Base-by-base conservation (phyloP, 768 basidiomycete species). In the Leucosporidium creatinivorum region DNA sequence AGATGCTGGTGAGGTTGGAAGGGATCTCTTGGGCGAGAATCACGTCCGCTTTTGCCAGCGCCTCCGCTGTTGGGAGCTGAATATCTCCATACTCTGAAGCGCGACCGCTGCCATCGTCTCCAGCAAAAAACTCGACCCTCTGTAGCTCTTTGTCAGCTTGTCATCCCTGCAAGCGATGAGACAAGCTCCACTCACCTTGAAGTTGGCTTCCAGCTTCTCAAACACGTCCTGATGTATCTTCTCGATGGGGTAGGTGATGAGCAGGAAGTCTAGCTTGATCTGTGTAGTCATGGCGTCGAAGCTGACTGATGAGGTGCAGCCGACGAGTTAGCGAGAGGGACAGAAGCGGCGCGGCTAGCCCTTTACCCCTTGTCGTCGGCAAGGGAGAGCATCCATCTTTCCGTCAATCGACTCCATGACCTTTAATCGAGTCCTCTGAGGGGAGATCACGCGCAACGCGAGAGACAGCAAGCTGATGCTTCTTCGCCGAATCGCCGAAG, bases 221-320 rank as follows among this genome's bases (percentile, higher is more conserved):
- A 58, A 58, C 30, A 39, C 18, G 31, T 23, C 57, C 33, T 58
- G 30, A 25, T 36, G 57, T 7, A 25, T 13, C 33, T 18, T 13
- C 21, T 58, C 57, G 57, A 58, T 33, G 33, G 57, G 57, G 33
- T 58, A 58, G 19, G 57, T 58, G 31, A 58, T 31, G 31, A 58
- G 57, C 6, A 58, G 17, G 31, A 1, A 36, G 17, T 58, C 36
- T 3, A 58, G 57, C 18, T 19, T 58, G 57, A 18, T 6, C 6
- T 44, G 39, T 12, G 39, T 13, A 7, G 39, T 44, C 39, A 44
- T 44, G 8, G 3, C 13, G 39, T 8, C 39, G 39, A 44, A 13
- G 8, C 15, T 6, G 6, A 3, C 39, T 44, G 39, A 12, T 2
- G 39, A 44, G 39, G 39, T 44, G 39, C 39, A 44, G 39, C 13